A percentile compares a stretch with the other conserved stretches of the same genome.
phyloP scores from a whole-genome alignment of 768 basidiomycete species.

The Phylloporus arenicola region DNA sequence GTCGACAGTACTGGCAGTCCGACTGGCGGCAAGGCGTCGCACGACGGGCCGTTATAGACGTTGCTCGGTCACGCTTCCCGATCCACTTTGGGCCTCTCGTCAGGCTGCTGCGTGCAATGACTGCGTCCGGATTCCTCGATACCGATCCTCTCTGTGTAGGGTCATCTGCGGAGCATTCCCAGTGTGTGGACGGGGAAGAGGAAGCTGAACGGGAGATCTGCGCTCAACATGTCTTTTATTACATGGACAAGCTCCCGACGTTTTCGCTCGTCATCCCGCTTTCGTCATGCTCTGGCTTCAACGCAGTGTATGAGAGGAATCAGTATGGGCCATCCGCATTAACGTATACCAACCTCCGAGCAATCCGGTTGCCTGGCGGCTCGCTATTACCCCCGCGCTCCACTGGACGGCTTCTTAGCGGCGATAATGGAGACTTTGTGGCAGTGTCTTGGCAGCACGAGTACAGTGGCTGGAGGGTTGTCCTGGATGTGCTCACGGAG shows the following conservation, averaged over 20 bases:
- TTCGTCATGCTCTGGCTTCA: slow-evolving; percentile 56
- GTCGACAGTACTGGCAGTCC: slow-evolving; percentile 75
- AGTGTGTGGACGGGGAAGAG: slow-evolving; percentile 35
- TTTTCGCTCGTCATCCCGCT: slow-evolving; percentile 71
- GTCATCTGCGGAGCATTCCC: slow-evolving; percentile 38
- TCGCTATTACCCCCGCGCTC: slow-evolving; percentile 63
- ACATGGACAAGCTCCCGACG: slow-evolving; percentile 64
- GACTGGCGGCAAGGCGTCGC: slow-evolving; percentile 65
- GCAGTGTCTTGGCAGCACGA: slow-evolving; percentile 77
- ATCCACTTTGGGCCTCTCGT: slow-evolving; percentile 67
- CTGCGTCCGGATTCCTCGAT: slow-evolving; percentile 70
- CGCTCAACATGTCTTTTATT: slow-evolving; percentile 67
- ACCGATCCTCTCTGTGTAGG: slow-evolving; percentile 58
- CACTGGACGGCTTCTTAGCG: slow-evolving; percentile 64
- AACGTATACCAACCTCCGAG: slow-evolving; percentile 59
- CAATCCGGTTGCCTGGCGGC: slow-evolving; percentile 73
- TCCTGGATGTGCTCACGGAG: slow-evolving; percentile 76
- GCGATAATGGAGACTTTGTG: slow-evolving; percentile 57
- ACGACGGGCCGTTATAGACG: slow-evolving; percentile 78
- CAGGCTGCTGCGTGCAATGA: slow-evolving; percentile 70
- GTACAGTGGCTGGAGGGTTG: slow-evolving; percentile 81
- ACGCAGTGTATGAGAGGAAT: slow-evolving; percentile 67
- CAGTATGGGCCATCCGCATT: slow-evolving; percentile 51
- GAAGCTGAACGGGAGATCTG: slow-evolving; percentile 54
- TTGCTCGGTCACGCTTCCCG: slow-evolving; percentile 79